Evolutionary conservation across 345 rosid genomes (phyloP).

Genomic region (Populus pruinosa): DNA sequence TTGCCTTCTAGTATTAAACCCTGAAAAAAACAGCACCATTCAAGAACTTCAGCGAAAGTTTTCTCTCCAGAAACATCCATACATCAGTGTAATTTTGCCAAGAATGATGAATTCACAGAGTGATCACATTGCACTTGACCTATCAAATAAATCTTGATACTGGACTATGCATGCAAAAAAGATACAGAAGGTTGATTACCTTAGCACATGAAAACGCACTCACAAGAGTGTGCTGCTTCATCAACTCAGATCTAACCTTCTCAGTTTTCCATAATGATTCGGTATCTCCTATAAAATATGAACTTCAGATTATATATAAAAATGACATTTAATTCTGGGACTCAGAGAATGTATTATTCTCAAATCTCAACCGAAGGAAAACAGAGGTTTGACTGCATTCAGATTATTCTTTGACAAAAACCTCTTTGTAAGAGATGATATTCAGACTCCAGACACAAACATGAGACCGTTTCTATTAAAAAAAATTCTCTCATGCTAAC

Average conservation of each 20-base stretch:
- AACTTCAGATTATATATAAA: constrained; percentile 3
- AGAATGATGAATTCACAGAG: background rate
- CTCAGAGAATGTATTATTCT: background rate
- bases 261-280: constrained; percentile 74
- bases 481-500: too few relatives aligned
- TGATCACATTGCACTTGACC: background rate
- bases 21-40: constrained; percentile 32
- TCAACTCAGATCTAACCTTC: constrained; percentile 64
- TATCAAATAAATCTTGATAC: constrained; percentile 4
- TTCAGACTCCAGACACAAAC: too few relatives aligned
- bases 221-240: constrained; percentile 50
- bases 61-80: background rate
- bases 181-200: constrained; percentile 38
- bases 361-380: background rate
- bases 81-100: background rate
- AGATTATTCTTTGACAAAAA: too few relatives aligned
- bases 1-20: constrained; percentile 63
- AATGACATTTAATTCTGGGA: background rate
- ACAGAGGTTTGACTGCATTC: too few relatives aligned
- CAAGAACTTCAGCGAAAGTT: background rate
- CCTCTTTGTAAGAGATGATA: too few relatives aligned
- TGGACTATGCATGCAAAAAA: constrained; percentile 1
- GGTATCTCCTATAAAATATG: constrained; percentile 47
- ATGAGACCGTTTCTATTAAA: too few relatives aligned
- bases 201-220: constrained; percentile 76